Percentiles rank a stretch among this genome's conserved stretches.
Conservation (phyloP, 257 asterid species). For the Solanum arcanum region DNA sequence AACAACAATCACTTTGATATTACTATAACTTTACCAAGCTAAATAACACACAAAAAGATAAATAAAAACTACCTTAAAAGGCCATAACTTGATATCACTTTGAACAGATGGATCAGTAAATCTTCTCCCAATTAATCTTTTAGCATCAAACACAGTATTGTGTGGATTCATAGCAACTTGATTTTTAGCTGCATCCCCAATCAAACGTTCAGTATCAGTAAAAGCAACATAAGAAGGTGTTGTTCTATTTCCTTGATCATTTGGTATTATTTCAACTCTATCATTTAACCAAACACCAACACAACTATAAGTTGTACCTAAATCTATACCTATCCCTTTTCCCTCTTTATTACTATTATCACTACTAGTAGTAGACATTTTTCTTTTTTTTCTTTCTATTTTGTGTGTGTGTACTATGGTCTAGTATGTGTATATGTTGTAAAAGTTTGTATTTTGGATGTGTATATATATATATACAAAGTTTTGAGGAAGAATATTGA, state of each 20-base stretch:
- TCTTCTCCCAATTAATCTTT: slow-evolving; percentile 44
- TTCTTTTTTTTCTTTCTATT: background rate
- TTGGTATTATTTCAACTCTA: slow-evolving; percentile 53
- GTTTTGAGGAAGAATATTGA: background rate
- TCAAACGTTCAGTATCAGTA: slow-evolving; percentile 45
- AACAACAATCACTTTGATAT: too few species aligned
- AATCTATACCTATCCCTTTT: slow-evolving; percentile 49
- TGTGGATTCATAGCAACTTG: slow-evolving; percentile 57
- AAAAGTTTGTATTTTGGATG: background rate
- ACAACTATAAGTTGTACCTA: slow-evolving; percentile 55
- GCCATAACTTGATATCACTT: slow-evolving; percentile 43
- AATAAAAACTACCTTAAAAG: slow-evolving; percentile 16
- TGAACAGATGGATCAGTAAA: slow-evolving; percentile 47
- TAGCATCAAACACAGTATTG: slow-evolving; percentile 56
- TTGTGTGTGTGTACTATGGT: background rate
- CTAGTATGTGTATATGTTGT: background rate
- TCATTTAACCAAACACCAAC: slow-evolving; percentile 56
- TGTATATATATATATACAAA: background rate
- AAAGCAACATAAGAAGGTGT: slow-evolving; percentile 60
- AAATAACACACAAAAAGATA: too few species aligned
- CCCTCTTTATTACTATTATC: slow-evolving; percentile 10
- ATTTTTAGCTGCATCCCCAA: slow-evolving; percentile 51
- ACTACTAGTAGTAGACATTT: slow-evolving; percentile 12
- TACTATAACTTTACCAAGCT: background rate
- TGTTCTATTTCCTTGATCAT: slow-evolving; percentile 53